phyloP scores from a whole-genome alignment of 1,284 basidiomycete species.

The Rhodotorula sp. region DNA sequence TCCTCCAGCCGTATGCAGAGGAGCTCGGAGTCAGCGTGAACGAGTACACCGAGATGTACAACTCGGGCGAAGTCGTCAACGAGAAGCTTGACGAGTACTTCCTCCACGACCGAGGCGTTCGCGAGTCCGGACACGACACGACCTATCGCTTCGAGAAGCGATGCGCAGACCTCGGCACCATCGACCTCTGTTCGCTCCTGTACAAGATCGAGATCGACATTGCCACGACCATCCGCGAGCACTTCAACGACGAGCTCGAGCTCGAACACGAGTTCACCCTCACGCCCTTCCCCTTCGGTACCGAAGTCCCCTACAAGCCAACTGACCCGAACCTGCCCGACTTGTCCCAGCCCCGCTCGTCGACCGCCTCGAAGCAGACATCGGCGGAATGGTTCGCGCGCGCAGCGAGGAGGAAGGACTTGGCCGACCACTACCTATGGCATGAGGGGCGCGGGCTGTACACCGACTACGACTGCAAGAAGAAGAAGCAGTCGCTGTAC shows the following conservation, averaged over 20 bases:
- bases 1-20: slow-evolving; percentile 88
- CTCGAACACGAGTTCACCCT: slow-evolving; percentile 88
- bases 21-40: slow-evolving; percentile 93
- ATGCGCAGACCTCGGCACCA: slow-evolving; percentile 90
- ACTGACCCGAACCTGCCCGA: slow-evolving; percentile 24
- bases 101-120: slow-evolving; percentile 70
- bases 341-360: slow-evolving; percentile 15
- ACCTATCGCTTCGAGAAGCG: slow-evolving; percentile 92
- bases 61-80: slow-evolving; percentile 76
- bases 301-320: slow-evolving; percentile 53
- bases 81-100: slow-evolving; percentile 95
- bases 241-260: slow-evolving; percentile 87
- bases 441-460: slow-evolving; percentile 92
- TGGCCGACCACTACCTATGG: slow-evolving; percentile 92
- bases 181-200: slow-evolving; percentile 82
- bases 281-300: slow-evolving; percentile 84
- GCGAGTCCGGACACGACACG: slow-evolving; percentile 80
- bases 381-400: slow-evolving; percentile 88
- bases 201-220: slow-evolving; percentile 80
- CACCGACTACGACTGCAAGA: slow-evolving; percentile 92
- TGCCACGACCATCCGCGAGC: slow-evolving; percentile 73
- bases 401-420: slow-evolving; percentile 73
- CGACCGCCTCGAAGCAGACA: slow-evolving; percentile 57
- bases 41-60: slow-evolving; percentile 97
- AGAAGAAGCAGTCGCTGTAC: slow-evolving; percentile 86